phyloP scores from a whole-genome alignment of 2,329 filamentous ascomycete species.

The Colletotrichum neosansevieriae region DNA sequence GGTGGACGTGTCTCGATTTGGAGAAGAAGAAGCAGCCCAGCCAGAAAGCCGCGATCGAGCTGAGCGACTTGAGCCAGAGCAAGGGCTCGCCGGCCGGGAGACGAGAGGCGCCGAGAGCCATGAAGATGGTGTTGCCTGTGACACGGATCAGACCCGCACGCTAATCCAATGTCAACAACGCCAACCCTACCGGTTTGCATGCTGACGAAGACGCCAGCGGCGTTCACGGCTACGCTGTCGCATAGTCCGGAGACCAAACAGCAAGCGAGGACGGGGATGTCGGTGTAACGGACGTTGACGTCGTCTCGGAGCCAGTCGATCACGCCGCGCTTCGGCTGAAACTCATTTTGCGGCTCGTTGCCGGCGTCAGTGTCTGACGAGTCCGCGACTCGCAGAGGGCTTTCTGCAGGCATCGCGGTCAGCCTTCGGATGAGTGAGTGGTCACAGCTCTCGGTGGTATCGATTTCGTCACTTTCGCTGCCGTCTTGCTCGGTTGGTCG shows the following conservation, averaged over 20 bases:
- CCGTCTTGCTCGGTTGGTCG: too few relatives aligned
- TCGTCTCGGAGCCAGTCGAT: too few relatives aligned
- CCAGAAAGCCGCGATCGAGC: too few relatives aligned
- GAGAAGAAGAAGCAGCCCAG: conserved; percentile 58
- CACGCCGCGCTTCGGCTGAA: too few relatives aligned
- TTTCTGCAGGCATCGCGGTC: too few relatives aligned
- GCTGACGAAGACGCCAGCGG: conserved; percentile 52
- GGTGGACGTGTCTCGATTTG: conserved; percentile 48
- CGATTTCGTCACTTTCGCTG: too few relatives aligned
- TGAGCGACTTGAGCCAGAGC: conserved; percentile 56
- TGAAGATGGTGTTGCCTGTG: conserved; percentile 71
- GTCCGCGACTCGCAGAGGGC: too few relatives aligned
- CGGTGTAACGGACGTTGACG: too few relatives aligned
- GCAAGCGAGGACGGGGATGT: conserved; percentile 54
- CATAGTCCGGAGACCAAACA: conserved; percentile 54
- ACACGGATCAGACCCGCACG: background rate
- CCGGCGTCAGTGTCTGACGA: too few relatives aligned
- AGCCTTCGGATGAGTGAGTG: too few relatives aligned
- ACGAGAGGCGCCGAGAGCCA: conserved; percentile 66
- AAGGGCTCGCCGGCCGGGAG: conserved; percentile 63
- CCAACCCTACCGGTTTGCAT: conserved; percentile 51
- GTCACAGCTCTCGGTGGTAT: too few relatives aligned
- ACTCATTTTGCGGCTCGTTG: too few relatives aligned
- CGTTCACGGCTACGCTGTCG: conserved; percentile 56
- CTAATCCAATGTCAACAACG: background rate